These are phyloP conservation scores for Aspergillus carlsbadensis DNA, from an alignment of 495 filamentous ascomycete species.

Conservation along the genomic window DNA sequence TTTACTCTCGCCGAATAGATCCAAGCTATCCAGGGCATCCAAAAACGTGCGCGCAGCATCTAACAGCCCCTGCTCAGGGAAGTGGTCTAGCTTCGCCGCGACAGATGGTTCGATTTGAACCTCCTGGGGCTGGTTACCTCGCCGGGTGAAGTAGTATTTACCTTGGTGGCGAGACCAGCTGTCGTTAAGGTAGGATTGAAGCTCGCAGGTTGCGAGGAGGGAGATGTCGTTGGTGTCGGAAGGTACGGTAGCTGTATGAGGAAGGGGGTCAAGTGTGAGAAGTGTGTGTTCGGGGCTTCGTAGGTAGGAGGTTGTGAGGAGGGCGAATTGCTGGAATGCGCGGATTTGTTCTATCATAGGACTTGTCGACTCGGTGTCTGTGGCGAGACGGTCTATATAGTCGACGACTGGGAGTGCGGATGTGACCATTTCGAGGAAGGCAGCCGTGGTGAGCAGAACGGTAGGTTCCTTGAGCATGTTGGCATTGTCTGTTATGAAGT, in stretches of 20 bases:
- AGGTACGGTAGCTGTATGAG: background rate
- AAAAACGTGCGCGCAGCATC: slow-evolving; percentile 22
- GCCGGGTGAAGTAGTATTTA: slow-evolving; percentile 44
- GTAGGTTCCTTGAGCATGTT: slow-evolving; percentile 38
- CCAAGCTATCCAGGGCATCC: slow-evolving; percentile 18
- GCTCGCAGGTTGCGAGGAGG: slow-evolving; percentile 32
- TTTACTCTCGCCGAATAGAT: slow-evolving; percentile 16
- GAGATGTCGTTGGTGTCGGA: slow-evolving; percentile 20
- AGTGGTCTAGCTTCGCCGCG: slow-evolving; percentile 21
- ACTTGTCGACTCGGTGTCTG: slow-evolving; percentile 14
- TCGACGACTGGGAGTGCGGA: slow-evolving; percentile 50
- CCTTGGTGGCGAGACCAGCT: slow-evolving; percentile 39
- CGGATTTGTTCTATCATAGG: slow-evolving; percentile 12
- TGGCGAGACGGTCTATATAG: slow-evolving; percentile 45
- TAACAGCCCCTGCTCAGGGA: slow-evolving; percentile 21
- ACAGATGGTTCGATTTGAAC: slow-evolving; percentile 26
- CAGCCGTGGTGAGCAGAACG: slow-evolving; percentile 35
- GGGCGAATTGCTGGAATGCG: background rate
- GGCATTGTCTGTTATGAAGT: slow-evolving; percentile 27
- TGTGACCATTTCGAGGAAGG: slow-evolving; percentile 47
- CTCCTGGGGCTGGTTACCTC: slow-evolving; percentile 35
- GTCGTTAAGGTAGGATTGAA: slow-evolving; percentile 35
- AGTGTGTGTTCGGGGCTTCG: background rate
- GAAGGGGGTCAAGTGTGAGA: background rate
- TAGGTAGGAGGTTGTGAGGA: slow-evolving; percentile 6